Conservation (phyloP, 2,329 filamentous ascomycete genomes). For the Cytospora leucostoma region DNA sequence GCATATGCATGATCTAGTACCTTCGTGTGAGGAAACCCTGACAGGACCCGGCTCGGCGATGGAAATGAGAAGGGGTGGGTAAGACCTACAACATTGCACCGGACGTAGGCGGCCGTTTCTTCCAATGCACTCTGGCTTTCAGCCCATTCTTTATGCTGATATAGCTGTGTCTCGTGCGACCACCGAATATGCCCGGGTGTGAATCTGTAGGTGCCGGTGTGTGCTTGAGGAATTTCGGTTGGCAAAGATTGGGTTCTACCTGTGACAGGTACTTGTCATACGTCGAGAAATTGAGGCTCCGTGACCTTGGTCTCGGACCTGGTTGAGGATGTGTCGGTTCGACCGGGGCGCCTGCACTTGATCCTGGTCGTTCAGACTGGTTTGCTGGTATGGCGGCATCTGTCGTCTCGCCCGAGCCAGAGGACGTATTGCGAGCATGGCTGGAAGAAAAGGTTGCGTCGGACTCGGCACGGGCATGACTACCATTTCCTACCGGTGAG, state of each 20-base stretch:
- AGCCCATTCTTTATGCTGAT: constrained; percentile 49
- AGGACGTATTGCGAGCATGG: constrained; percentile 49
- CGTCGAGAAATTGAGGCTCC: constrained; percentile 48
- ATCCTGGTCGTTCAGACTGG: constrained; percentile 42
- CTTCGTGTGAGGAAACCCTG: constrained; percentile 8
- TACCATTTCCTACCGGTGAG: constrained; percentile 38
- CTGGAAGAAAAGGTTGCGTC: constrained; percentile 43
- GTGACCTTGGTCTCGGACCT: constrained; percentile 38
- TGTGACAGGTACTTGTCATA: constrained; percentile 55
- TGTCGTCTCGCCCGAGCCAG: constrained; percentile 42
- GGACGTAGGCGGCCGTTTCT: constrained; percentile 41
- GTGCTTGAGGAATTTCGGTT: constrained; percentile 43
- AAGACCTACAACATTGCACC: constrained; percentile 19
- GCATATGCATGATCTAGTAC: constrained; percentile 54
- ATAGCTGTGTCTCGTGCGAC: constrained; percentile 48
- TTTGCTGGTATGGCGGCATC: constrained; percentile 46
- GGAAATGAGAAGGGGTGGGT: neutral
- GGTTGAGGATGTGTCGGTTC: constrained; percentile 29
- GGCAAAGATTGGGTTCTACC: constrained; percentile 45
- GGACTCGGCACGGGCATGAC: constrained; percentile 45
- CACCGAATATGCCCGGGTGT: constrained; percentile 46
- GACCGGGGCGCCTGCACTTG: constrained; percentile 27
- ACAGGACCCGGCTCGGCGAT: too few species aligned
- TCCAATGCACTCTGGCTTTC: constrained; percentile 45
- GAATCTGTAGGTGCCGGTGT: constrained; percentile 34